These are phyloP conservation scores for Entomortierella lignicola DNA, from an alignment of 192 early-diverging fungal species.

Conservation along the genomic window DNA sequence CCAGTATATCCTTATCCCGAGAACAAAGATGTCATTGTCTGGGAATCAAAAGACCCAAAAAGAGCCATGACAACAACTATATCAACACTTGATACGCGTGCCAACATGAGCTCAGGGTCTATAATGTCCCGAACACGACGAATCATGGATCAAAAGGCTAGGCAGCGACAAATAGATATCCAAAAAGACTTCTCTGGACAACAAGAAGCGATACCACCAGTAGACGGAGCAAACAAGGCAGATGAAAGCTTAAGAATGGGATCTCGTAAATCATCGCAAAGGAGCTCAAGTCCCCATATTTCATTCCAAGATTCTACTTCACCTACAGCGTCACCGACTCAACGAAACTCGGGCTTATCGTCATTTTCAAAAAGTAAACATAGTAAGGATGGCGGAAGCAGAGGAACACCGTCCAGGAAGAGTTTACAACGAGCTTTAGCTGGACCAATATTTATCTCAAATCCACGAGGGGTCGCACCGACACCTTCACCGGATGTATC, in stretches of 20 bases:
- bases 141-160: slow-evolving; percentile 21
- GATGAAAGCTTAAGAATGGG: not conserved
- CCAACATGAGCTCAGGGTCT: slow-evolving; percentile 19
- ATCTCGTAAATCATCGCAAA: slow-evolving; percentile 8
- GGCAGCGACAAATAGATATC: slow-evolving; percentile 37
- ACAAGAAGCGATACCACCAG: not conserved
- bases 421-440: not conserved
- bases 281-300: not conserved
- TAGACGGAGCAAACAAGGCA: not conserved
- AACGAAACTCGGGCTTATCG: not conserved
- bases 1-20: slow-evolving; percentile 30
- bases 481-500: slow-evolving; percentile 41
- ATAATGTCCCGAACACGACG: slow-evolving; percentile 37
- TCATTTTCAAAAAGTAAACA: not conserved
- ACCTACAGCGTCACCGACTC: slow-evolving; percentile 6
- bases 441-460: slow-evolving; percentile 33
- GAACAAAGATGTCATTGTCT: slow-evolving; percentile 28
- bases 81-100: slow-evolving; percentile 37
- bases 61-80: slow-evolving; percentile 26
- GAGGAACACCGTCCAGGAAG: slow-evolving; percentile 3
- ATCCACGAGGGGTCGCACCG: slow-evolving; percentile 38
- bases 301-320: slow-evolving; percentile 12
- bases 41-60: slow-evolving; percentile 21
- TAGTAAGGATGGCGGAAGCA: not conserved
- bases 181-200: slow-evolving; percentile 24